A percentile compares a stretch with the other conserved stretches of the same genome.
These are phyloP conservation scores for Vigna radiata DNA, from an alignment of 306 rosid genomes.

Conservation along the genomic window DNA sequence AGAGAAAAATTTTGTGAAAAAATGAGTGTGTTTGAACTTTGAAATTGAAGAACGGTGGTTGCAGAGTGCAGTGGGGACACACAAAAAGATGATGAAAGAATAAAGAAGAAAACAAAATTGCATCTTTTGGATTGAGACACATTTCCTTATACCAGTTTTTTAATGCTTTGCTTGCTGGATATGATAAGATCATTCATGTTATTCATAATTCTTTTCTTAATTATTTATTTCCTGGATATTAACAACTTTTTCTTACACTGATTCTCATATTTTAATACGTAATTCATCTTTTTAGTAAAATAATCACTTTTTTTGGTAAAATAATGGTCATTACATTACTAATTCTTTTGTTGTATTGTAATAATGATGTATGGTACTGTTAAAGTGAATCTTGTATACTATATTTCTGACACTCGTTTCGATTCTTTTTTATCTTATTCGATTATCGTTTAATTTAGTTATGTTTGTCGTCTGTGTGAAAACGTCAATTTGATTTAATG, in stretches of 20 bases:
- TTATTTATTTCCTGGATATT: too few species aligned
- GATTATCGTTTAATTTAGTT: not conserved
- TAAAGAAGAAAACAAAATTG: not conserved
- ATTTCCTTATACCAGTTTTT: not conserved
- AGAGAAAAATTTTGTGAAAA: not conserved
- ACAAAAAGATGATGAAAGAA: not conserved
- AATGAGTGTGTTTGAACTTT: not conserved
- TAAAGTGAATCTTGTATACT: not conserved
- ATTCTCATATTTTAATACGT: too few species aligned
- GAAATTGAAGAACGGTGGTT: constrained; percentile 29
- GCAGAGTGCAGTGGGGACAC: not conserved
- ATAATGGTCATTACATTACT: too few species aligned
- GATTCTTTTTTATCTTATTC: constrained; percentile 3
- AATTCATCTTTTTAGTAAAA: too few species aligned
- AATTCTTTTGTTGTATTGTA: not conserved
- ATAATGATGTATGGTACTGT: not conserved
- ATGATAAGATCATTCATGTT: not conserved
- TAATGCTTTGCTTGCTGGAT: constrained; percentile 14
- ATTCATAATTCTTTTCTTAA: too few species aligned
- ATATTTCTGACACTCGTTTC: constrained; percentile 33
- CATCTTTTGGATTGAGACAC: not conserved
- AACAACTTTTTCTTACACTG: too few species aligned
- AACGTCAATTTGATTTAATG: not conserved
- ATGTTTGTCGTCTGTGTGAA: constrained; percentile 4
- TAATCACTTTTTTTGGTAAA: too few species aligned